Evolutionary conservation across 768 basidiomycete genomes (phyloP).

Genomic region (Kwoniella shandongensis): DNA sequence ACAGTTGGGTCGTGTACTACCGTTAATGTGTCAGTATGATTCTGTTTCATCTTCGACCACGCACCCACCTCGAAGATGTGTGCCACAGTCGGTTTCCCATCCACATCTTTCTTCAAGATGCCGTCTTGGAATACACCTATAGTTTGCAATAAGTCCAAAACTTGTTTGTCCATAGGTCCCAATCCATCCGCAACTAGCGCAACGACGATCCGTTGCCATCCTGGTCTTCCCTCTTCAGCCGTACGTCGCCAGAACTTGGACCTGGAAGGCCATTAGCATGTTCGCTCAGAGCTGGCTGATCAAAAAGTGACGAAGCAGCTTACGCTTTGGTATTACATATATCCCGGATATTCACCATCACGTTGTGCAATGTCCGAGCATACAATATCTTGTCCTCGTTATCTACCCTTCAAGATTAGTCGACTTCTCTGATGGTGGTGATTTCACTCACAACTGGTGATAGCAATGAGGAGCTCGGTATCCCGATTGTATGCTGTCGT

Average conservation of each 20-base stretch:
- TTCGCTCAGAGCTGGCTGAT: conserved; percentile 95
- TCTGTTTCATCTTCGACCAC: conserved; percentile 63
- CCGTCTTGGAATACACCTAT: conserved; percentile 71
- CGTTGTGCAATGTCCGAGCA: conserved; percentile 75
- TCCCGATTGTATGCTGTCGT: conserved; percentile 20
- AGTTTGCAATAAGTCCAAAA: conserved; percentile 80
- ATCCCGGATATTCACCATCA: conserved; percentile 86
- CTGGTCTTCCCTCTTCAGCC: conserved; percentile 52
- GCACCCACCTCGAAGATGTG: conserved; percentile 53
- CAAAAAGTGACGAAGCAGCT: too few species aligned
- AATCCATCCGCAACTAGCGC: conserved; percentile 55
- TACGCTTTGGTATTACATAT: conserved; percentile 57
- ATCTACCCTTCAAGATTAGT: conserved; percentile 32
- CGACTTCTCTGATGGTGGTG: conserved; percentile 68
- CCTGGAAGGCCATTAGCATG: too few species aligned
- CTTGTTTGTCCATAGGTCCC: conserved; percentile 56
- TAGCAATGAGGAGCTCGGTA: conserved; percentile 47
- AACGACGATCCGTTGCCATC: conserved; percentile 56
- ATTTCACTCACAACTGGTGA: conserved; percentile 15
- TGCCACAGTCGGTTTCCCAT: conserved; percentile 77
- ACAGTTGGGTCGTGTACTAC: conserved; percentile 94
- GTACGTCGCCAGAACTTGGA: conserved; percentile 51
- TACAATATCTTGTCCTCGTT: conserved; percentile 52
- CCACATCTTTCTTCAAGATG: conserved; percentile 82
- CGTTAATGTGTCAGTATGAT: not conserved